Base-by-base conservation (phyloP, 78 protist genomes). In the Tieghemostelium lacteum region DNA sequence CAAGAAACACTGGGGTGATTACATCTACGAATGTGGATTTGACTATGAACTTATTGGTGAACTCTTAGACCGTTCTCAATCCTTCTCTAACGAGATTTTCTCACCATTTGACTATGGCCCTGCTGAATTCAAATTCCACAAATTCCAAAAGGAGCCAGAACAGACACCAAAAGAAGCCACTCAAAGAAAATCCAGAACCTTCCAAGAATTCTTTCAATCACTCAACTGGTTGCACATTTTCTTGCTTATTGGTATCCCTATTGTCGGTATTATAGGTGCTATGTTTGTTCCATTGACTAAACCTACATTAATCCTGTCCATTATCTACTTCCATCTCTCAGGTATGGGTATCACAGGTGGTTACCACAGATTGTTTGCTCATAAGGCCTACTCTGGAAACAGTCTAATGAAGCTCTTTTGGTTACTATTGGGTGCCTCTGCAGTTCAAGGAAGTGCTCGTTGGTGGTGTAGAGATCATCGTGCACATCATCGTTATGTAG, bases 381-480 rank as follows among this genome's bases (percentile, higher is more conserved):
- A 94, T 66, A 34, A 67, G 24, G 49, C 94, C 3, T 94, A 66
- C 55, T 55, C 62, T 76, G 92, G 71, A 0, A 29, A 40, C 0
- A 1, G n/a, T 24, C 87, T 70, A 54, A 67, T 69, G 33, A 36
- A 29, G 2, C 16, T 31, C 22, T 8, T 33, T 57, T 66, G 42
- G 16, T 39, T 69, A 34, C 26, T 83, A 2, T 34, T 55, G 34
- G 97, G 95, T 24, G 91, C 97, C 0, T 89, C 76, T 61, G 95
- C 97, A 0, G 60, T 95, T 54, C 85, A 96, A 62, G 98, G 98
- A 26, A 73, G 94, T 10, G 22, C 42, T 31, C 54, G 77, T 42
- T 94, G 95, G 96, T 95, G 98, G 97, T 66, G 78, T 12, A 63
- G 95, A 28, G 94, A 92, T 65, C 98, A 96, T 86, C 95, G 97